Evolutionary conservation across 805 yeast species (phyloP).

Genomic region (Wickerhamiella lipophila): DNA sequence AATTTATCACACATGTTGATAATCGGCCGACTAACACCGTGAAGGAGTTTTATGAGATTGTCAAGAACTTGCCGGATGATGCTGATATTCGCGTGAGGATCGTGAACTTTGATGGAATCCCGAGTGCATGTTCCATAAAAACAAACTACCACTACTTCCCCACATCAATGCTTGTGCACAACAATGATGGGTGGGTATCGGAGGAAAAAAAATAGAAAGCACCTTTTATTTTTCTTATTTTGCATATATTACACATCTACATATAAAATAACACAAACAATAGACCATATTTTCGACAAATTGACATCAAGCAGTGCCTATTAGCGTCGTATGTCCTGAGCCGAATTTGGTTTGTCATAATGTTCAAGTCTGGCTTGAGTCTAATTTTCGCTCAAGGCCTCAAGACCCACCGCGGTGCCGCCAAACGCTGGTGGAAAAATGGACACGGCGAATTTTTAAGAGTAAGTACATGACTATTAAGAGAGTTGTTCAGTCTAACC

Average conservation of each 20-base stretch:
- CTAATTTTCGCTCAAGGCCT: slow-evolving; percentile 17
- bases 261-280: background rate
- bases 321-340: too few relatives aligned
- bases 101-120: slow-evolving; percentile 75
- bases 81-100: slow-evolving; percentile 70
- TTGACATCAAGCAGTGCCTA: too few relatives aligned
- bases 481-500: background rate
- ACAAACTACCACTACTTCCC: slow-evolving; percentile 76
- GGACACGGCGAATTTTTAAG: slow-evolving; percentile 52
- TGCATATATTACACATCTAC: background rate
- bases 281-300: too few relatives aligned
- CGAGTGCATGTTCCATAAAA: slow-evolving; percentile 72
- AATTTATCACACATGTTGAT: slow-evolving; percentile 81
- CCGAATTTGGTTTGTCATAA: background rate
- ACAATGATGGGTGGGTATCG: background rate
- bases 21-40: slow-evolving; percentile 60
- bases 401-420: slow-evolving; percentile 76
- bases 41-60: slow-evolving; percentile 51
- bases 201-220: background rate
- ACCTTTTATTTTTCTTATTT: background rate
- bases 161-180: slow-evolving; percentile 13
- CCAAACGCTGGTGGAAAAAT: slow-evolving; percentile 66
- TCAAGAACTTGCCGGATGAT: slow-evolving; percentile 60
- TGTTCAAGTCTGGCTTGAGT: slow-evolving; percentile 7
- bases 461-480: slow-evolving; percentile 23